Evolutionary conservation across 192 early-diverging fungal species (phyloP), one percentile per base, ranked within the genome.

Genomic region (Allomyces arbusculus): DNA sequence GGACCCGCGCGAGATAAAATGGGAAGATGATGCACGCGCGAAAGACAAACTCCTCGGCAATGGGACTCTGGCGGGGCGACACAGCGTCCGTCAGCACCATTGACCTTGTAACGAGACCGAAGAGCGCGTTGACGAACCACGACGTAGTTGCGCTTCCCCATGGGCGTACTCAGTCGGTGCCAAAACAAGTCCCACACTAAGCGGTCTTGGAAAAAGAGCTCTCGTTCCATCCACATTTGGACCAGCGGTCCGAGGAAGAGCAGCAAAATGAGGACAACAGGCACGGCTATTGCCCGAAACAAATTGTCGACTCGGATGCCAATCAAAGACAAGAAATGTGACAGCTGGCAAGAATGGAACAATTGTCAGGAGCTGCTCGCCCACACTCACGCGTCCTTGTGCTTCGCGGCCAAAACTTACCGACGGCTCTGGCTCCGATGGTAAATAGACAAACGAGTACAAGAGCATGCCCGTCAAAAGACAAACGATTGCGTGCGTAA

Each of bases 21-120:
- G 85, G 64, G 10, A 82, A 71, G 3, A 90, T 67, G 74, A 89
- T 84, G 65, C 83, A 88, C 10, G 73, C 75, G 65, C 89, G 73
- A 69, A 91, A 91, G 24, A 88, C 78, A 64, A 85, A 74, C 66
- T 91, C 89, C 68, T 91, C 89, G 14, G 80, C 75, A 2, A 83
- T 45, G 10, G 89, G 89, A 7, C 80, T 87, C 87, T 89, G 43
- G 10, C 24, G 62, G 45, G 50, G 11, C 66, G 33, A 44, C 44
- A 24, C 19, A 63, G 33, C 33, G 33, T 40, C 33, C 9, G 58
- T 65, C 12, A 55, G 16, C 28, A 44, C 64, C 61, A 33, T 61
- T 20, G 33, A 33, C n/a, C 62, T 62, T 23, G 23, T 50, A 64
- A 26, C 22, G 24, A 43, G 65, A 0, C 45, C 25, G 61, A 58